Percentiles rank a stretch among this genome's conserved stretches.
Conservation (phyloP, 2,329 filamentous ascomycete species). For the Neofusicoccum sp. region DNA sequence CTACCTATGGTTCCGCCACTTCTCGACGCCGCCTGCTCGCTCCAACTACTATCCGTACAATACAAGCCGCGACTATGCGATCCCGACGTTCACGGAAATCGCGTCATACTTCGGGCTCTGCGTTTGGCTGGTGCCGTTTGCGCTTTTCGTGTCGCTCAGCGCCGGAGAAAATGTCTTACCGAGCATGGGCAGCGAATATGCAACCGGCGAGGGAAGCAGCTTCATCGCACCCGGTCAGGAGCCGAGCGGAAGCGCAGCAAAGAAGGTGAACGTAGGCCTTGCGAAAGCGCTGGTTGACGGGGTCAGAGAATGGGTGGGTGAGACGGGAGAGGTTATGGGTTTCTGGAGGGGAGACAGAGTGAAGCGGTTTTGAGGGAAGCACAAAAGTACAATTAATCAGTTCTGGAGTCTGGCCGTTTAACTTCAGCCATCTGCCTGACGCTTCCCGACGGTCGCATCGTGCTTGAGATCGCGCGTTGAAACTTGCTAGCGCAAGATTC, state of each 20-base stretch:
- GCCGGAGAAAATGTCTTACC: slow-evolving; percentile 94
- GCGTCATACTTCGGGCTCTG: slow-evolving; percentile 94
- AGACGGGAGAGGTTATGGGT: slow-evolving; percentile 61
- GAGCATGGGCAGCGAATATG: slow-evolving; percentile 79
- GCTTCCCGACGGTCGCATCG: too few species aligned
- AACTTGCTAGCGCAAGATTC: not conserved
- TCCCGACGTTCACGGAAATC: slow-evolving; percentile 89
- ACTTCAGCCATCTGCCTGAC: not conserved
- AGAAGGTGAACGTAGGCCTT: slow-evolving; percentile 55
- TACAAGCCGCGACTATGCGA: slow-evolving; percentile 60
- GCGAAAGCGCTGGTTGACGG: slow-evolving; percentile 59
- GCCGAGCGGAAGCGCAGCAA: slow-evolving; percentile 47
- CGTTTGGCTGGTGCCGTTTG: slow-evolving; percentile 95
- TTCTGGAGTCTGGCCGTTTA: not conserved
- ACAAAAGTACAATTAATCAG: not conserved
- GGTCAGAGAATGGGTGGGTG: slow-evolving; percentile 63
- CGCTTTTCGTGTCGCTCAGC: slow-evolving; percentile 89
- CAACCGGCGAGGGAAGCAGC: slow-evolving; percentile 55
- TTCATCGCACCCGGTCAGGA: slow-evolving; percentile 46
- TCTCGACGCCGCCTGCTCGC: slow-evolving; percentile 58
- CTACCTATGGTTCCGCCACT: slow-evolving; percentile 94
- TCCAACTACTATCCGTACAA: slow-evolving; percentile 56
- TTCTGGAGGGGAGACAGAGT: slow-evolving; percentile 60
- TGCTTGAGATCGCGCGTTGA: too few species aligned
- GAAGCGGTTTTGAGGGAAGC: slow-evolving; percentile 41